Evolutionary conservation across 768 basidiomycete genomes (phyloP).

Genomic region (Leccinum arenicola): DNA sequence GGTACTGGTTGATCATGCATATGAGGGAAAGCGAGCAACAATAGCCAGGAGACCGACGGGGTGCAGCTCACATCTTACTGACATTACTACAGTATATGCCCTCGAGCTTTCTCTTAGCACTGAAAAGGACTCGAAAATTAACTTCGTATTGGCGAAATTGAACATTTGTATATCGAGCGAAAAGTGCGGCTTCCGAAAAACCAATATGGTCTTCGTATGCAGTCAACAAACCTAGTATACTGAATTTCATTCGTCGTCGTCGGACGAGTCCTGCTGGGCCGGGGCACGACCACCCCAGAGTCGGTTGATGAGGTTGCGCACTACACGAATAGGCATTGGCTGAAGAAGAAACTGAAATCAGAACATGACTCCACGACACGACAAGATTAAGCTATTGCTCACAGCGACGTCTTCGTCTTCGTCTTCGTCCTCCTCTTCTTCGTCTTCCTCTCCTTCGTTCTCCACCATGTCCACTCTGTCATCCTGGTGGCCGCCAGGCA

Average conservation of each 20-base stretch:
- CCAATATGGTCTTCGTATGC: background rate
- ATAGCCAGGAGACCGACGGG: no score
- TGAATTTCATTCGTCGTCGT: conserved; percentile 11
- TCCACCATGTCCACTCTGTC: conserved; percentile 33
- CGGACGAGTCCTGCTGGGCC: conserved; percentile 19
- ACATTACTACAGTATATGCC: no score
- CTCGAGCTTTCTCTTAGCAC: background rate
- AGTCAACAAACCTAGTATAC: background rate
- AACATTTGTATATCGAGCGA: background rate
- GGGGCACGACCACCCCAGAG: conserved; percentile 40
- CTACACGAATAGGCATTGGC: conserved; percentile 57
- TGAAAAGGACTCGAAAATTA: background rate
- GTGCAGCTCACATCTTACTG: no score
- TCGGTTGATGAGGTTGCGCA: conserved; percentile 56
- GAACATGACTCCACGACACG: background rate
- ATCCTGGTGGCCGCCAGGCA: conserved; percentile 21
- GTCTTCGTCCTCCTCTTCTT: background rate
- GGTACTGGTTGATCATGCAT: no score
- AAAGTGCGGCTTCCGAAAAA: background rate
- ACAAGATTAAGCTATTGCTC: conserved; percentile 15
- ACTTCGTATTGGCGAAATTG: background rate
- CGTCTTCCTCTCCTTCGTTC: conserved; percentile 35
- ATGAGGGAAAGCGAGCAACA: no score
- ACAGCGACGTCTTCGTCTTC: conserved; percentile 49
- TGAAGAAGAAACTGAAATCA: conserved; percentile 21